Evolutionary conservation across 331 rosid genomes (phyloP), one percentile per base, ranked within the genome.

Genomic region (Cydonia oblonga): DNA sequence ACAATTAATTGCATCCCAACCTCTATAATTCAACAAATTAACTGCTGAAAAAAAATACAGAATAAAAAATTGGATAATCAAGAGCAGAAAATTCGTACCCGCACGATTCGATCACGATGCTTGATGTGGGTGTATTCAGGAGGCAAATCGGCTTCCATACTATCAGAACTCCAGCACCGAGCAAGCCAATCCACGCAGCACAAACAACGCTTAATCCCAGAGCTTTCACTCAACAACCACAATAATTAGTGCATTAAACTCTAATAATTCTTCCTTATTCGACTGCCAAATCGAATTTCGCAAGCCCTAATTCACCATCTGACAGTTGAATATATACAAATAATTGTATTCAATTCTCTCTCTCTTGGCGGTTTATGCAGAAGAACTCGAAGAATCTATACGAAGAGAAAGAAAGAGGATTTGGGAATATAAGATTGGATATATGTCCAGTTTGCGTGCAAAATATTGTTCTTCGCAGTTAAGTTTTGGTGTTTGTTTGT

Each of bases 131-230:
- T 69, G 7, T 85, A 82, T 29, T 84, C 87, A 11, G 86, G 42
- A 66, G 90, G 74, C 2, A 83, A 72, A 77, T 92, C 92, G 77
- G 87, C 80, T 58, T 91, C 96, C 97, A 91, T 91, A 53, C 79
- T 76, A n/a, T 75, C 35, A 52, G 79, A 79, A 78, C 87, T 85
- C 76, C 83, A 84, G 77, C 75, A 81, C 28, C 90, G 83, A 78
- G 71, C 64, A 72, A 84, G 46, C 82, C 79, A 84, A 81, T 81
- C 87, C 33, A 49, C 76, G 79, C 87, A 90, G 74, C 87, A 69
- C 74, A 87, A 80, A 74, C 83, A 89, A 78, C 82, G 82, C 74
- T 83, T 62, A 56, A 82, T 70, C 57, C 85, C 76, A 78, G 82
- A 76, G 80, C 70, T 63, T 68, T 69, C 80, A 76, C 88, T 69